Evolutionary conservation across 2,329 filamentous ascomycete species (phyloP).

Genomic region (Aspergillus ustus): DNA sequence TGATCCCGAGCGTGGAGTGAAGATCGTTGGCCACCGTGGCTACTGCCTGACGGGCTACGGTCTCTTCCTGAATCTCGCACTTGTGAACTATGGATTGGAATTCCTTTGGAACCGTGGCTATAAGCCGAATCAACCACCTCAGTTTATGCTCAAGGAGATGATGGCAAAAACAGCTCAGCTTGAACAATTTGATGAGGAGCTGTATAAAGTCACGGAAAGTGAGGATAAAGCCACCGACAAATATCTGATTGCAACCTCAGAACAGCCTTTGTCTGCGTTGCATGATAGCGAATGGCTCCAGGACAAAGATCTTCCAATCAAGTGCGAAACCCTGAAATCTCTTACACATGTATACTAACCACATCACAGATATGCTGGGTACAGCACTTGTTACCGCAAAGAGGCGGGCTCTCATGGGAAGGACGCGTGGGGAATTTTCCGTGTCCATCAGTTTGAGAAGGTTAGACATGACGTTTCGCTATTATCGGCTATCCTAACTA

Average conservation of each 20-base stretch:
- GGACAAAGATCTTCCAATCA: constrained; percentile 83
- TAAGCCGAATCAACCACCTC: constrained; percentile 81
- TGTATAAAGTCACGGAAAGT: constrained; percentile 91
- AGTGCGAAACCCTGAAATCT: constrained; percentile 52
- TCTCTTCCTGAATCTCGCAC: constrained; percentile 86
- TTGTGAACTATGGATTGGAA: constrained; percentile 93
- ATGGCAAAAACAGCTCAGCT: constrained; percentile 99
- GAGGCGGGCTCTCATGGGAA: constrained; percentile 90
- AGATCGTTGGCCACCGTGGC: constrained; percentile 91
- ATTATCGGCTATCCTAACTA: not conserved
- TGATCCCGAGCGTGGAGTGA: constrained; percentile 88
- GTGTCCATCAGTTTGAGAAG: constrained; percentile 98
- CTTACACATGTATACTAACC: constrained; percentile 14
- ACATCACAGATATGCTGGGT: constrained; percentile 71
- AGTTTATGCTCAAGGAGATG: constrained; percentile 92
- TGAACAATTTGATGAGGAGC: constrained; percentile 94
- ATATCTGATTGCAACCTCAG: constrained; percentile 79
- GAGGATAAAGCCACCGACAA: constrained; percentile 89
- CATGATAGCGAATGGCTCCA: constrained; percentile 94
- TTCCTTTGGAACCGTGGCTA: constrained; percentile 84
- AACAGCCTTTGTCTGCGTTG: constrained; percentile 91
- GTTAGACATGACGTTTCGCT: constrained; percentile 41
- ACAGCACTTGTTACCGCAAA: constrained; percentile 93
- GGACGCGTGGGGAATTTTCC: constrained; percentile 97
- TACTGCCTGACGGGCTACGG: constrained; percentile 92